These are phyloP conservation scores for Kodamaea ohmeri DNA, from an alignment of 1,139 yeast species.

Conservation along the genomic window DNA sequence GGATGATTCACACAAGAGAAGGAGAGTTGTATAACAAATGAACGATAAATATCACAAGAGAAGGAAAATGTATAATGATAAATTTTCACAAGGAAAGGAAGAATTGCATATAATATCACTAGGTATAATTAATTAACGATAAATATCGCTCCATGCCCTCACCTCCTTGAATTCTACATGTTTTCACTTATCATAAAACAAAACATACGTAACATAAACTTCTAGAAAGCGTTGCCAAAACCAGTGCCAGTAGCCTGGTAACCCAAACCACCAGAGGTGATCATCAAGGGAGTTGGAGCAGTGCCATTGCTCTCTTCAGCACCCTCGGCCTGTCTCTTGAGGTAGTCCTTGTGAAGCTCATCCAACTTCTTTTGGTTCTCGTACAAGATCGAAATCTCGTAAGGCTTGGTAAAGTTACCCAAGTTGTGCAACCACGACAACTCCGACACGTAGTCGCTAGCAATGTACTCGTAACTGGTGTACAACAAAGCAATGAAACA, in stretches of 20 bases:
- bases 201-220: constrained; percentile 6
- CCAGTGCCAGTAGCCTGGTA: constrained; percentile 68
- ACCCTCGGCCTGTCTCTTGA: constrained; percentile 64
- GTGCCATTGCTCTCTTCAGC: constrained; percentile 44
- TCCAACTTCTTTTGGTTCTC: constrained; percentile 71
- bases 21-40: background rate
- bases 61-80: background rate
- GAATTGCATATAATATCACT: too few relatives aligned
- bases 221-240: constrained; percentile 55
- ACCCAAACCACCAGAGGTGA: constrained; percentile 60
- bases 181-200: constrained; percentile 8
- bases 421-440: constrained; percentile 87
- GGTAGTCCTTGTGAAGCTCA: constrained; percentile 67
- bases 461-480: constrained; percentile 77
- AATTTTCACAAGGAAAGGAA: too few relatives aligned
- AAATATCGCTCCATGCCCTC: too few relatives aligned
- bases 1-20: background rate
- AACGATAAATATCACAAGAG: background rate
- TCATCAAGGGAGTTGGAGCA: constrained; percentile 56
- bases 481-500: constrained; percentile 89
- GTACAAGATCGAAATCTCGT: constrained; percentile 74
- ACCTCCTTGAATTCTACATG: too few relatives aligned
- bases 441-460: constrained; percentile 83
- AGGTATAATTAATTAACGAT: too few relatives aligned
- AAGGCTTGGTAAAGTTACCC: constrained; percentile 81